Evolutionary conservation across 768 basidiomycete genomes (phyloP).

Genomic region (Hemileccinum impolitum): DNA sequence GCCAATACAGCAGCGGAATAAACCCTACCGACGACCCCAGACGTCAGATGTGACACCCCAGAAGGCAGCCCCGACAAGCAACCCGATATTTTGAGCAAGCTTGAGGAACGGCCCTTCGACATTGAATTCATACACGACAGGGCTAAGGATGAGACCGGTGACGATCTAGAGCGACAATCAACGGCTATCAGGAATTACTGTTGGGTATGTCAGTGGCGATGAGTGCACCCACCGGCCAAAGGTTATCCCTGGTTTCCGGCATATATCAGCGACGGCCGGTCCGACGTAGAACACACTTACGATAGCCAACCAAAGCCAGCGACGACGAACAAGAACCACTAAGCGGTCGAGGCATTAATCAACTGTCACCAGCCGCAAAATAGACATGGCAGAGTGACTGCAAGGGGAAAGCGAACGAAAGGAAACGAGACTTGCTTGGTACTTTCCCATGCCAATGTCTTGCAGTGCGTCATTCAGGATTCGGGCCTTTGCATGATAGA

Average conservation of each 20-base stretch:
- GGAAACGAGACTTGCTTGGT: conserved; percentile 43
- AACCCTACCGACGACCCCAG: conserved; percentile 60
- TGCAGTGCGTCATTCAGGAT: conserved; percentile 60
- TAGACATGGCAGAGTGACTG: no score
- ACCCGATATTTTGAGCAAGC: conserved; percentile 68
- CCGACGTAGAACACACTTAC: conserved; percentile 37
- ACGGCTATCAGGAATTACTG: background rate
- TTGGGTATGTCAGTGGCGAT: background rate
- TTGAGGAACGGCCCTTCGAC: conserved; percentile 61
- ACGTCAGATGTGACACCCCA: conserved; percentile 70
- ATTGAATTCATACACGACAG: conserved; percentile 63
- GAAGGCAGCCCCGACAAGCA: conserved; percentile 64
- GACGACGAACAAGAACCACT: conserved; percentile 65
- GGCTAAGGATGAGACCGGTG: conserved; percentile 60
- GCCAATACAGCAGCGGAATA: background rate
- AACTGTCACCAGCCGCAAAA: background rate
- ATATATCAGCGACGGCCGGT: conserved; percentile 1
- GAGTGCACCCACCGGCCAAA: conserved; percentile 58
- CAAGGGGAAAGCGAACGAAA: background rate
- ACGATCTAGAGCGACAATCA: conserved; percentile 42
- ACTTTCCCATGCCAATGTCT: conserved; percentile 69
- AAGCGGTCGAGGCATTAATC: background rate
- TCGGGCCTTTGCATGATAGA: conserved; percentile 56
- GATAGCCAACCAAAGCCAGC: conserved; percentile 77
- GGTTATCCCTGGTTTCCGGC: conserved; percentile 49